Evolutionary conservation across 495 filamentous ascomycete species (phyloP).

Genomic region (Recurvomyces mirabilis): DNA sequence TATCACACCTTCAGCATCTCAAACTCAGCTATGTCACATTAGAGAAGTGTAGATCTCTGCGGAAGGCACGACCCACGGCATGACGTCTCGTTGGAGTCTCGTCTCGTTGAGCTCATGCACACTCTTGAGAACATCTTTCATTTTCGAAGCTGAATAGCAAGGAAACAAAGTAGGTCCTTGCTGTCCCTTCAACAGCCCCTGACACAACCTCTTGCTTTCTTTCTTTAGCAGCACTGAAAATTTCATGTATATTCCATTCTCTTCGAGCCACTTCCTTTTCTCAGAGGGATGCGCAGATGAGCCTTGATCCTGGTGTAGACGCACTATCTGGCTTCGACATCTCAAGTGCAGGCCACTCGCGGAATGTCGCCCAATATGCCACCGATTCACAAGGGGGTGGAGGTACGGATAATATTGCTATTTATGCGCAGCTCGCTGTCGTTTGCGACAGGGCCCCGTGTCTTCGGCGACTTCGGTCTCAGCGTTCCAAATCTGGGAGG

Average conservation of each 20-base stretch:
- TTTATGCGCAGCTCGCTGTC: neutral
- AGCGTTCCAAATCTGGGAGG: neutral
- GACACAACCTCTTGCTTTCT: neutral
- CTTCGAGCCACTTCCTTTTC: neutral
- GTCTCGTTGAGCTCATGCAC: neutral
- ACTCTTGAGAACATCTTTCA: neutral
- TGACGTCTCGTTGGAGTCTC: constrained; percentile 1
- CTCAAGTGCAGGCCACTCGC: neutral
- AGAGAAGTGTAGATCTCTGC: neutral
- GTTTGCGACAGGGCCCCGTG: neutral
- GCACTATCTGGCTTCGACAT: neutral
- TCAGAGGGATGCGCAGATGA: neutral
- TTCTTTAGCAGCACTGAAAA: neutral
- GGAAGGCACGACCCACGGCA: constrained; percentile 1
- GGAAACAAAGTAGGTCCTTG: neutral
- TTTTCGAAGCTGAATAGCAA: neutral
- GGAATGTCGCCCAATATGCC: neutral
- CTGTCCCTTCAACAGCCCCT: neutral
- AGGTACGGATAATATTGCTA: neutral
- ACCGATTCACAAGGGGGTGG: neutral
- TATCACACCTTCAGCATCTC: too few relatives aligned
- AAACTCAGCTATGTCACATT: too few relatives aligned
- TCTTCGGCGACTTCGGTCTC: neutral
- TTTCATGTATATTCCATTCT: constrained; percentile 1
- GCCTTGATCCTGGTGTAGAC: neutral